Conservation (phyloP, 129 eudicot genomes). For the Tanacetum coccineum region DNA sequence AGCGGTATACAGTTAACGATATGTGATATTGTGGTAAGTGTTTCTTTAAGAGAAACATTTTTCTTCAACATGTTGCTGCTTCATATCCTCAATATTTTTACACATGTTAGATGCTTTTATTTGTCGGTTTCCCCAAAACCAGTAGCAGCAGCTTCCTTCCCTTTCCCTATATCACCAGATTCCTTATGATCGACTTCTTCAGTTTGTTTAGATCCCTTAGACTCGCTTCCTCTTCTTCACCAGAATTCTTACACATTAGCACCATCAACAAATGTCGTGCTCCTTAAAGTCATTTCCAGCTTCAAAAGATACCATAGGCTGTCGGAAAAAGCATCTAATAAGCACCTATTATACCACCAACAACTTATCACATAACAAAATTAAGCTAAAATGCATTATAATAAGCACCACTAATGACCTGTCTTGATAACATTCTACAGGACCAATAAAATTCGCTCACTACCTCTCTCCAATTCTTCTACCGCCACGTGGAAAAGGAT, state of each 20-base stretch:
- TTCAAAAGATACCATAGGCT: slow-evolving; percentile 21
- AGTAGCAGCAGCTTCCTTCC: background rate
- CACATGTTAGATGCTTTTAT: background rate
- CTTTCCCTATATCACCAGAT: background rate
- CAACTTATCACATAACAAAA: background rate
- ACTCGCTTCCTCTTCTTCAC: background rate
- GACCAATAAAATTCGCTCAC: slow-evolving; percentile 23
- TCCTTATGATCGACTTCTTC: background rate
- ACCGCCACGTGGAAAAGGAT: slow-evolving; percentile 21
- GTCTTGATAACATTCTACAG: slow-evolving; percentile 21
- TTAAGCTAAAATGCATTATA: slow-evolving; percentile 7
- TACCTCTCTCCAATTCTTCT: slow-evolving; percentile 15
- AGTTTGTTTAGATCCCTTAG: background rate
- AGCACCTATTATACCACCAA: background rate
- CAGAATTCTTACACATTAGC: slow-evolving; percentile 9
- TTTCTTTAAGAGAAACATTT: slow-evolving; percentile 11
- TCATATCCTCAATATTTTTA: background rate
- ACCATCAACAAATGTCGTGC: slow-evolving; percentile 15
- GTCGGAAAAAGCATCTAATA: background rate
- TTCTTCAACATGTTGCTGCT: slow-evolving; percentile 15
- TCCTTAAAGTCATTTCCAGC: slow-evolving; percentile 14
- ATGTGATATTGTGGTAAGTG: too few species aligned
- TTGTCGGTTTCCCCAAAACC: background rate
- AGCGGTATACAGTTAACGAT: too few species aligned
- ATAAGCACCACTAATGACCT: too few species aligned